Conservation (phyloP, 129 eudicot genomes). For the Helianthus tuberosus region DNA sequence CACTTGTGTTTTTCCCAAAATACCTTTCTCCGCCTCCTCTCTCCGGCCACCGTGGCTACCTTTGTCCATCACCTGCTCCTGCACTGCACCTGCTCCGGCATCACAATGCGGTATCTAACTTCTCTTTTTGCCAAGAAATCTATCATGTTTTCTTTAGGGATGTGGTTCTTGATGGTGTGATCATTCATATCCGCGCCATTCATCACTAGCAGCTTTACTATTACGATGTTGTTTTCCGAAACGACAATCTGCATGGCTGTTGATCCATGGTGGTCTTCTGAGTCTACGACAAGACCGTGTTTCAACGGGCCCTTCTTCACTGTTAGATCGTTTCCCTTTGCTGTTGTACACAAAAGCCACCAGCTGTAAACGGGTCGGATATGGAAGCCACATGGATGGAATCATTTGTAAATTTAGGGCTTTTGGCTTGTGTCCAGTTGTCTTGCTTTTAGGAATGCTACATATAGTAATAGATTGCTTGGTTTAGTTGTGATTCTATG, state of each 20-base stretch:
- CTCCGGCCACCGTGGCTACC: neutral
- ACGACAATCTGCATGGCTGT: constrained; percentile 71
- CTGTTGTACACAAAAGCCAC: constrained; percentile 73
- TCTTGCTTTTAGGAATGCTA: too few species aligned
- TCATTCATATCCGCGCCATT: constrained; percentile 69
- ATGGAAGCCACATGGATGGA: constrained; percentile 74
- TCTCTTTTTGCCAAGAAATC: constrained; percentile 65
- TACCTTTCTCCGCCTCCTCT: constrained; percentile 28
- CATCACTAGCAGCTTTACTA: constrained; percentile 62
- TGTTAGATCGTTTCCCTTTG: constrained; percentile 61
- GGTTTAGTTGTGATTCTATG: too few species aligned
- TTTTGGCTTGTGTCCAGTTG: too few species aligned
- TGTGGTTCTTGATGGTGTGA: constrained; percentile 28
- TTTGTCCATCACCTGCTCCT: constrained; percentile 15
- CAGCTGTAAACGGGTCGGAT: constrained; percentile 75
- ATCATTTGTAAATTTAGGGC: too few species aligned
- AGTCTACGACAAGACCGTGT: constrained; percentile 77
- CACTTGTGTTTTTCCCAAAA: constrained; percentile 31
- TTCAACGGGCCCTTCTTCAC: constrained; percentile 70
- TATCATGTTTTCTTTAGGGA: constrained; percentile 45
- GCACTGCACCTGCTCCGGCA: constrained; percentile 44
- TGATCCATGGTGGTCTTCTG: constrained; percentile 65
- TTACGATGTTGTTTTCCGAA: constrained; percentile 52
- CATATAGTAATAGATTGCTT: too few species aligned
- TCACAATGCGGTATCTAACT: constrained; percentile 59